Evolutionary conservation across 2,329 filamentous ascomycete species (phyloP), one percentile per base, ranked within the genome.

Genomic region (Phialemoniopsis sp.): DNA sequence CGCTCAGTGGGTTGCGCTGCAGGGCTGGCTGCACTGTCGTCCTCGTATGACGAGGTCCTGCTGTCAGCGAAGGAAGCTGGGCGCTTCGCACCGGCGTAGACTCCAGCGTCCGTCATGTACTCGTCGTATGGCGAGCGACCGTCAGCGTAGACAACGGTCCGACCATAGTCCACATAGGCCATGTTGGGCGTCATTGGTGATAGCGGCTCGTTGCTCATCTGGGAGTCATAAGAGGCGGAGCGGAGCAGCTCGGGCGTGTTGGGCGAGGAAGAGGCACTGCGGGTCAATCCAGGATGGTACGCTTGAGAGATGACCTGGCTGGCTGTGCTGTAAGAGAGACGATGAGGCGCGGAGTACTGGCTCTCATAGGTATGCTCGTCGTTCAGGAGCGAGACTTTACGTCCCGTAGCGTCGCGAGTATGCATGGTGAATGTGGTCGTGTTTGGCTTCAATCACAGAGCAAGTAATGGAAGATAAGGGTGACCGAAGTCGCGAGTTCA

Each of bases 191-290:
- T 82, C 43, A 78, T 49, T 17, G 78, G 78, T 2, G 77, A 77
- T 15, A 66, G 52, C 21, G 73, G 68, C 40, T 77, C 76, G 50
- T 65, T 68, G 55, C 72, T 77, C 48, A 66, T 66, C 45, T 76
- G 72, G 10, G 78, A 82, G 53, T 82, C 78, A 56, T 77, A 81
- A 1, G 78, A 82, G 48, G 79, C 65, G 38, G 77, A 78, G 32
- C 78, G 73, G 36, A 74, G 59, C n/a, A 82, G 68, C 49, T 75
- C 72, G 21, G 78, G 78, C 1, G 73, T 76, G 47, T 68, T 66
- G 36, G 72, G 67, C 15, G 71, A 70, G 4, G 68, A 68, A 4
- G 72, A 72, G 38, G 44, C 52, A 46, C 62, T 66, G 31, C 58
- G 54, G 38, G 66, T 57, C 13, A 62, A 51, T 18, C 58, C 52